These are phyloP conservation scores for Trichopus zeylanicus DNA, from an alignment of 116 monocot species.

Conservation along the genomic window DNA sequence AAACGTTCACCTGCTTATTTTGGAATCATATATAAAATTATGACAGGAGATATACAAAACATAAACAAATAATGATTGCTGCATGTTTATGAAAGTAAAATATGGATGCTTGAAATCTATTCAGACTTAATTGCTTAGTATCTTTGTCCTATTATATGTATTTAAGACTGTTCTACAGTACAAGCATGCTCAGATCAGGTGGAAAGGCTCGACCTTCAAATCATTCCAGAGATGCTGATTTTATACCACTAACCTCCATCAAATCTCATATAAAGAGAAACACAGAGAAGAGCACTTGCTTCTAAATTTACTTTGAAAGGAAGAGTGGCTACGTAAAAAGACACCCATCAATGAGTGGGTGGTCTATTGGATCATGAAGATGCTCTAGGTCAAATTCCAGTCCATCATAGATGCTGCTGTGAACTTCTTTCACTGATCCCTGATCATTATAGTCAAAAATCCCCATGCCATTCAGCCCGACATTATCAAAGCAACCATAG, in stretches of 20 bases:
- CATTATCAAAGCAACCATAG: constrained; percentile 47
- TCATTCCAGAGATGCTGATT: constrained; percentile 5
- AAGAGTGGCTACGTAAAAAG: constrained; percentile 34
- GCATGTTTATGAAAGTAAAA: not conserved
- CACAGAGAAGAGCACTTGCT: constrained; percentile 5
- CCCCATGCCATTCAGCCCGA: constrained; percentile 38
- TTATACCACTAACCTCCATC: constrained; percentile 1
- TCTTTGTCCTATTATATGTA: constrained; percentile 16
- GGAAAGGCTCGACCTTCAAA: constrained; percentile 13
- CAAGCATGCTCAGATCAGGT: constrained; percentile 14
- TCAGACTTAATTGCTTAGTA: too few species aligned
- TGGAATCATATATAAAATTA: too few species aligned
- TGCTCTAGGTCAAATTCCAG: constrained; percentile 37
- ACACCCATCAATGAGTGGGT: constrained; percentile 37
- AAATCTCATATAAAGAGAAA: constrained; percentile 1
- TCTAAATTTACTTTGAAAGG: constrained; percentile 1
- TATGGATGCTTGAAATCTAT: too few species aligned
- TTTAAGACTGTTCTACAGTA: constrained; percentile 9
- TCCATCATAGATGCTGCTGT: constrained; percentile 45
- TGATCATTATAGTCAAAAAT: constrained; percentile 31
- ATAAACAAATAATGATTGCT: not conserved
- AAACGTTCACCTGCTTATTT: too few species aligned
- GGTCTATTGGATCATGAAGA: constrained; percentile 43
- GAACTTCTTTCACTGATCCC: constrained; percentile 14
- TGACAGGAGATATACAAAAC: too few species aligned